phyloP scores from a whole-genome alignment of 192 early-diverging fungal species.

The Gryganskiella cystojenkinii region DNA sequence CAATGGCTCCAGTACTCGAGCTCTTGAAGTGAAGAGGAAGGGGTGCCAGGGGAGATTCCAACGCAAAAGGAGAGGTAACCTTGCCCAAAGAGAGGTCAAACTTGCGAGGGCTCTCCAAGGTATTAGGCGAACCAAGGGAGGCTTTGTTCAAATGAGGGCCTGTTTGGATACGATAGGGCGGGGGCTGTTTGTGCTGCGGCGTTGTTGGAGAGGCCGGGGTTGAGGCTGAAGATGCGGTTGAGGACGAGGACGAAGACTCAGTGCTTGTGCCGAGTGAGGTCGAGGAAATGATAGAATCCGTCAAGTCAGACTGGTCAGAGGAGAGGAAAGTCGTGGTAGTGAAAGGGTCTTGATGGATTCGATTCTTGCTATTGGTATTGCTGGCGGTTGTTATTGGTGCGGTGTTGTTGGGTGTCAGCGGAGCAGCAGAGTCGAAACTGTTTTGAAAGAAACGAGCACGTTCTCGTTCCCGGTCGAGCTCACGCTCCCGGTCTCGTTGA shows the following conservation, averaged over 20 bases:
- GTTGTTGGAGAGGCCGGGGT: constrained; percentile 20
- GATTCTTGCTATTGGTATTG: constrained; percentile 1
- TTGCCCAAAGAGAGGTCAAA: background rate
- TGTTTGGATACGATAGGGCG: background rate
- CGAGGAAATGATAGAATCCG: constrained; percentile 27
- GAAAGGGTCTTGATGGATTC: background rate
- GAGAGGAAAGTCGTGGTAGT: background rate
- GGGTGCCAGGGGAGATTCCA: background rate
- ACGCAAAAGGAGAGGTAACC: constrained; percentile 12
- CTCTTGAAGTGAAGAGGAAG: constrained; percentile 35
- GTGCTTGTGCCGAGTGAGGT: constrained; percentile 18
- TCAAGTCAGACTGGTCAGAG: constrained; percentile 12
- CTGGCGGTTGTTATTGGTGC: constrained; percentile 12
- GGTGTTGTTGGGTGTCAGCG: background rate
- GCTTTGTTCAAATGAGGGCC: constrained; percentile 1
- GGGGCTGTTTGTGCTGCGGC: constrained; percentile 26
- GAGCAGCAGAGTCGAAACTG: no score
- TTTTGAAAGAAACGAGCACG: no score
- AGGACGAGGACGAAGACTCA: constrained; percentile 22
- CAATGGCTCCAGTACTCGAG: constrained; percentile 23
- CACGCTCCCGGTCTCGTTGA: background rate
- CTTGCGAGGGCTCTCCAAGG: background rate
- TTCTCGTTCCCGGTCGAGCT: constrained; percentile 9
- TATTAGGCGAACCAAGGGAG: background rate
- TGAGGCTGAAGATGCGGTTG: constrained; percentile 16